Percentiles rank a stretch among this genome's conserved stretches.
Evolutionary conservation across 2,329 filamentous ascomycete genomes (phyloP).

Genomic region (Neofusicoccum laricinum): DNA sequence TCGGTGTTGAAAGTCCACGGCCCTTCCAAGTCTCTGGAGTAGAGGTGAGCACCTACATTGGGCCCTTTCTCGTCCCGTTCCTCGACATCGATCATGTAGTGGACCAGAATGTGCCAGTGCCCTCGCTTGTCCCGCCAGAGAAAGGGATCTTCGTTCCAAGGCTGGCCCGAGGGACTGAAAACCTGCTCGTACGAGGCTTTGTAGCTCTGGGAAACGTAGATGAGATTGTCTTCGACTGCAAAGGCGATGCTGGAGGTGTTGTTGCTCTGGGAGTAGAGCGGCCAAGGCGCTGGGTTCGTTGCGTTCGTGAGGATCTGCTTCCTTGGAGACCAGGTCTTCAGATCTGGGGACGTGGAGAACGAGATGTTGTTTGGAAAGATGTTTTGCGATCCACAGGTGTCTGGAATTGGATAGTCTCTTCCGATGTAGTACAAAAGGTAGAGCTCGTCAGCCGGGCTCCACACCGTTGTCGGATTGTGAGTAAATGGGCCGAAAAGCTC

Average conservation of each 20-base stretch:
- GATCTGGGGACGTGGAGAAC: slow-evolving; percentile 18
- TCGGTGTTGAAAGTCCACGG: slow-evolving; percentile 33
- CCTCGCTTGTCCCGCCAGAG: slow-evolving; percentile 38
- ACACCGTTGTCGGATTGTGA: slow-evolving; percentile 48
- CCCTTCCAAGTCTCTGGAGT: slow-evolving; percentile 26
- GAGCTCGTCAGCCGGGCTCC: slow-evolving; percentile 42
- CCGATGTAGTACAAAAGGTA: slow-evolving; percentile 50
- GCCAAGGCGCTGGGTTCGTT: slow-evolving; percentile 45
- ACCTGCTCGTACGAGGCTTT: slow-evolving; percentile 26
- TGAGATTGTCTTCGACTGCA: slow-evolving; percentile 35
- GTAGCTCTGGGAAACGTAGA: slow-evolving; percentile 32
- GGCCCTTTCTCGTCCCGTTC: slow-evolving; percentile 29
- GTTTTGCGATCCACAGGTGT: slow-evolving; percentile 17
- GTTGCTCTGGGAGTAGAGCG: slow-evolving; percentile 31
- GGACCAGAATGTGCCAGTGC: slow-evolving; percentile 34
- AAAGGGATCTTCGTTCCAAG: slow-evolving; percentile 33
- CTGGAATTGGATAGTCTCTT: slow-evolving; percentile 28
- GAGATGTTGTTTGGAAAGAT: slow-evolving; percentile 23
- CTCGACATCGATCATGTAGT: slow-evolving; percentile 32
- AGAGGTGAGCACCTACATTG: slow-evolving; percentile 34
- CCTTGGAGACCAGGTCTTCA: neutral
- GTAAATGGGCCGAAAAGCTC: slow-evolving; percentile 43
- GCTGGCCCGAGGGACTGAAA: slow-evolving; percentile 12
- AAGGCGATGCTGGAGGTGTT: slow-evolving; percentile 31
- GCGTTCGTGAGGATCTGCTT: slow-evolving; percentile 22